Base-by-base conservation (phyloP, 371 early-diverging fungal genomes). In the Smittium culicis region DNA sequence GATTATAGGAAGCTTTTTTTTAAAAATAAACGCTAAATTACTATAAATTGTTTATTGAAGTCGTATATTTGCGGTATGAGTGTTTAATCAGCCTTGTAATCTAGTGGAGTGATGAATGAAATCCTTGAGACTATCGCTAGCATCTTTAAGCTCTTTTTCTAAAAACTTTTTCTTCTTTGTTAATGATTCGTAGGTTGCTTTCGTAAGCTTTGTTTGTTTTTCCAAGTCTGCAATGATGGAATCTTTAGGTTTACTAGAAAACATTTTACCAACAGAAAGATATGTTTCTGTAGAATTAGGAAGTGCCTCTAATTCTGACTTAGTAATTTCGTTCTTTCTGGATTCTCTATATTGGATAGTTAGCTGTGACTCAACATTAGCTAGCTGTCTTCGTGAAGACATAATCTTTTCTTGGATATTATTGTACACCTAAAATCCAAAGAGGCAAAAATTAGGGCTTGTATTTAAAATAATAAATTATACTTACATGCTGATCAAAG, bases 251-350 rank as follows among this genome's bases (percentile, higher is more conserved):
- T 83, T 81, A 72, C 84, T 85, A 29, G 85, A 77, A 70, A 88
- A 87, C 90, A 88, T 88, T 71, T 89, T 89, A 34, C 89, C 88
- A 66, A 88, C 79, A 28, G 89, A 84, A 66, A 82, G 84, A 74
- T 88, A 89, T 34, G 88, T 82, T 28, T 81, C 79, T 20, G 82
- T 85, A 25, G 79, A 69, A 5, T 70, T 64, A 61, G 81, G 81
- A 20, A 89, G 79, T 0, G 79, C 74, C 54, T 83, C 81, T 34
- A 89, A 76, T 71, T 89, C 89, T 64, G 81, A 83, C 75, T 81
- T 79, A 17, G 89, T 89, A 29, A 89, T 75, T 33, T 86, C 85
- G 2, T 86, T 83, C 35, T 87, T 79, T 54, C 86, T 83, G 28
- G 83, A 82, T 67, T 88, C 89, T 57, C 88, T 84, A 69, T 85